Percentiles rank a stretch among this genome's conserved stretches.
These are phyloP conservation scores for Sextonia rubra DNA, from an alignment of 164 flowering plant genomes.

Conservation along the genomic window DNA sequence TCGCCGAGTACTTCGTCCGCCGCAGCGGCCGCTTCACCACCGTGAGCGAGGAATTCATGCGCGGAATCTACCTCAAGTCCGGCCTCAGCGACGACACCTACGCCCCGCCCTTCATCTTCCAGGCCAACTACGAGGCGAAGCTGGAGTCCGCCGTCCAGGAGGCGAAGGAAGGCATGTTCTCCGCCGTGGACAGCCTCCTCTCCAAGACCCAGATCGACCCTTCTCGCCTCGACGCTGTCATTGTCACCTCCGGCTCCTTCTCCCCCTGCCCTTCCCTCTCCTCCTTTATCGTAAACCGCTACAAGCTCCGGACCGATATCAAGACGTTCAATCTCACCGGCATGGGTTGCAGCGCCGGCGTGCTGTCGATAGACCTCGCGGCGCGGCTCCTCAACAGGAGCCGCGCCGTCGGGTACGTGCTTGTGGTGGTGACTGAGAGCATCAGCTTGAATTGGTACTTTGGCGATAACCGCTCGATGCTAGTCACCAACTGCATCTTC, in stretches of 20 bases:
- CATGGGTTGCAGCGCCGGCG: constrained; percentile 66
- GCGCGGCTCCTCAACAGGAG: constrained; percentile 26
- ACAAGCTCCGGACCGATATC: constrained; percentile 32
- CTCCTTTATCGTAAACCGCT: constrained; percentile 39
- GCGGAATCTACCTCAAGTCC: constrained; percentile 40
- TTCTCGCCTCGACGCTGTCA: constrained; percentile 24
- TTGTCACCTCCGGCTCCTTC: constrained; percentile 48
- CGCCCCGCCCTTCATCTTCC: constrained; percentile 49
- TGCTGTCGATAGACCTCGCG: constrained; percentile 41
- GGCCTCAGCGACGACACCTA: constrained; percentile 62
- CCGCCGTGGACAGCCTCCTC: constrained; percentile 33
- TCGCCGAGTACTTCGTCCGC: constrained; percentile 29
- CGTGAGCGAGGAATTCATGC: constrained; percentile 42
- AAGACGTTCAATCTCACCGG: constrained; percentile 49
- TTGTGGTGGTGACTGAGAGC: constrained; percentile 50
- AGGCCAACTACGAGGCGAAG: constrained; percentile 19
- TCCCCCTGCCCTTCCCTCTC: constrained; percentile 44
- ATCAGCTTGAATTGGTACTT: constrained; percentile 58
- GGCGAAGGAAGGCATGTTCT: constrained; percentile 44
- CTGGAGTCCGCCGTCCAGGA: constrained; percentile 37
- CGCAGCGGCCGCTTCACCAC: constrained; percentile 18
- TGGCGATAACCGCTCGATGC: constrained; percentile 53
- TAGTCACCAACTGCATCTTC: constrained; percentile 53
- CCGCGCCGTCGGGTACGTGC: constrained; percentile 26
- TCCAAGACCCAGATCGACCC: constrained; percentile 31